Percentiles rank a stretch among this genome's conserved stretches.
Conservation (phyloP, 306 rosid species). For the Trifolium repens region DNA sequence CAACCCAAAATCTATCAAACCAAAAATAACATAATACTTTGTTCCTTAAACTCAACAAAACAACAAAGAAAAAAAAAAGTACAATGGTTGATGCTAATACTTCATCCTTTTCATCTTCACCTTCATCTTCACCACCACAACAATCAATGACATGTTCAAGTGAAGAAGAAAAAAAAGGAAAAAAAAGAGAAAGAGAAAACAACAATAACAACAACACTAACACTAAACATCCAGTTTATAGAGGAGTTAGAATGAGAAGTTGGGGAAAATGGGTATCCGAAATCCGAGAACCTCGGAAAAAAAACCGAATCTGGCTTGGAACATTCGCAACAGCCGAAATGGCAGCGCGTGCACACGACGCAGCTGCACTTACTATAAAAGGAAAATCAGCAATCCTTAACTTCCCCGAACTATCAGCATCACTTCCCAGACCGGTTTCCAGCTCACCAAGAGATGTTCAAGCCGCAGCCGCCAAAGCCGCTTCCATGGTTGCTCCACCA, state of each 20-base stretch:
- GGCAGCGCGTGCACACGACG: slow-evolving; percentile 99
- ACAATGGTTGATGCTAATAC: slow-evolving; percentile 41
- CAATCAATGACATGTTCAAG: neutral
- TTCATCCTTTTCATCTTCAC: neutral
- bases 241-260: slow-evolving; percentile 93
- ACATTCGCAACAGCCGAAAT: slow-evolving; percentile 89
- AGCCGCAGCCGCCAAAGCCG: slow-evolving; percentile 87
- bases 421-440: slow-evolving; percentile 77
- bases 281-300: slow-evolving; percentile 92
- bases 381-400: slow-evolving; percentile 90
- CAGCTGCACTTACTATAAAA: slow-evolving; percentile 77
- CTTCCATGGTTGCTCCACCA: slow-evolving; percentile 59
- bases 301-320: slow-evolving; percentile 97
- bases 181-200: slow-evolving; percentile 54
- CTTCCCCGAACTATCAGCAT: slow-evolving; percentile 77
- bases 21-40: neutral
- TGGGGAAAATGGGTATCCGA: slow-evolving; percentile 99
- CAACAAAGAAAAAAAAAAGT: neutral
- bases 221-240: slow-evolving; percentile 70
- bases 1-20: neutral
- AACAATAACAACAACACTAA: neutral
- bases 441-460: slow-evolving; percentile 84
- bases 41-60: neutral
- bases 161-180: slow-evolving; percentile 35
- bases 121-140: slow-evolving; percentile 24